A percentile compares a stretch with the other conserved stretches of the same genome.
These are phyloP conservation scores for Gynandropsis gynandra DNA, from an alignment of 345 rosid genomes.

Conservation along the genomic window DNA sequence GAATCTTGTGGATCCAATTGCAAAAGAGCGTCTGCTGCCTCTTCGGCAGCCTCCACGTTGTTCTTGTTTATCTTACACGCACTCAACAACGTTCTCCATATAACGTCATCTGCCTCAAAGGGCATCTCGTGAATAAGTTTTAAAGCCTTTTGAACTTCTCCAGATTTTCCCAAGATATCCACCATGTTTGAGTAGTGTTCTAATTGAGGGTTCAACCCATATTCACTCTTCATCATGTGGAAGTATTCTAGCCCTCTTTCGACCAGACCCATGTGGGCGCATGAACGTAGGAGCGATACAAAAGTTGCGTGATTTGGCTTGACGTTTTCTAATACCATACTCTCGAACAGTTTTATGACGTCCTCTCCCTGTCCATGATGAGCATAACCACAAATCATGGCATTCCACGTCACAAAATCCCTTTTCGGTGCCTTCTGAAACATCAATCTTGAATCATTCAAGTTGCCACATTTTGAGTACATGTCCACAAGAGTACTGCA, in stretches of 20 bases:
- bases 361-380: conserved; percentile 82
- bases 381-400: conserved; percentile 82
- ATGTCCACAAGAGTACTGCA: conserved; percentile 89
- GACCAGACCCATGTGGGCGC: conserved; percentile 73
- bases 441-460: conserved; percentile 56
- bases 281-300: conserved; percentile 83
- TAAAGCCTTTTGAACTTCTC: conserved; percentile 47
- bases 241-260: conserved; percentile 63
- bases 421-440: conserved; percentile 57
- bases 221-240: conserved; percentile 45
- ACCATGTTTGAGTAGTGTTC: conserved; percentile 92
- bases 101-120: conserved; percentile 65
- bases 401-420: conserved; percentile 90
- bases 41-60: conserved; percentile 65
- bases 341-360: conserved; percentile 53
- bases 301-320: conserved; percentile 79
- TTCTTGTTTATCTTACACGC: conserved; percentile 64
- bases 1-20: conserved; percentile 67
- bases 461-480: conserved; percentile 92
- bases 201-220: conserved; percentile 60
- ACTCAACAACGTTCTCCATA: conserved; percentile 82
- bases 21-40: conserved; percentile 49
- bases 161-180: conserved; percentile 84
- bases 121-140: conserved; percentile 65
- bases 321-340: conserved; percentile 45